Evolutionary conservation across 371 early-diverging fungal species (phyloP).

Genomic region (Blyttiomyces sp.): DNA sequence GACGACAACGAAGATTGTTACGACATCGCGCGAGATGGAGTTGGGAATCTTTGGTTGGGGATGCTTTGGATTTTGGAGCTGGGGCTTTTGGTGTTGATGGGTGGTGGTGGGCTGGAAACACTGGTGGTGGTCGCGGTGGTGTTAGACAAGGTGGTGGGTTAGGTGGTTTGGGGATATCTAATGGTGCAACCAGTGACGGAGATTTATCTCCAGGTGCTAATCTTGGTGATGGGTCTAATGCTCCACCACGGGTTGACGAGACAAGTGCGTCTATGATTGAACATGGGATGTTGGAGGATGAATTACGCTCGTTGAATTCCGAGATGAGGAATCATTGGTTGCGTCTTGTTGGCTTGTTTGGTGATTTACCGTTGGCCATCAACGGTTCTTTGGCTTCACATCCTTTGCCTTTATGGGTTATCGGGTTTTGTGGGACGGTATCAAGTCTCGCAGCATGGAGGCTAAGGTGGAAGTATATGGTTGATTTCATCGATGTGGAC

Average conservation of each 20-base stretch:
- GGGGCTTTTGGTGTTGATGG: background rate
- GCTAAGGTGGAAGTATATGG: conserved; percentile 2
- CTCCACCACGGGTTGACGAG: too few relatives aligned
- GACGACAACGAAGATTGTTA: background rate
- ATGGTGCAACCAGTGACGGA: background rate
- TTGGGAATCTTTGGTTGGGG: background rate
- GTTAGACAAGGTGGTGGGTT: background rate
- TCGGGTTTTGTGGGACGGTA: background rate
- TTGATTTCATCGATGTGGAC: too few relatives aligned
- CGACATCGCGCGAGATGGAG: background rate
- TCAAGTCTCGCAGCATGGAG: conserved; percentile 5
- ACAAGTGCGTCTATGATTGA: too few relatives aligned
- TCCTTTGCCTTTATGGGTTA: conserved; percentile 5
- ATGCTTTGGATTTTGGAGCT: background rate
- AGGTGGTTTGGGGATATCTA: background rate
- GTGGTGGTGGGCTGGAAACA: background rate
- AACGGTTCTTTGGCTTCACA: background rate
- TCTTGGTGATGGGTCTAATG: too few relatives aligned
- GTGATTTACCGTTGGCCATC: conserved; percentile 6
- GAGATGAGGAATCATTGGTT: conserved; percentile 3
- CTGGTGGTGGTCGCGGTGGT: background rate
- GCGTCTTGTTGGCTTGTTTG: background rate
- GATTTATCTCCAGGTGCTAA: background rate
- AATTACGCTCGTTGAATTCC: background rate
- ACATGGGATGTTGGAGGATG: conserved; percentile 11